Conservation (phyloP, 2,329 filamentous ascomycete genomes). For the Xenoacremonium recifei region DNA sequence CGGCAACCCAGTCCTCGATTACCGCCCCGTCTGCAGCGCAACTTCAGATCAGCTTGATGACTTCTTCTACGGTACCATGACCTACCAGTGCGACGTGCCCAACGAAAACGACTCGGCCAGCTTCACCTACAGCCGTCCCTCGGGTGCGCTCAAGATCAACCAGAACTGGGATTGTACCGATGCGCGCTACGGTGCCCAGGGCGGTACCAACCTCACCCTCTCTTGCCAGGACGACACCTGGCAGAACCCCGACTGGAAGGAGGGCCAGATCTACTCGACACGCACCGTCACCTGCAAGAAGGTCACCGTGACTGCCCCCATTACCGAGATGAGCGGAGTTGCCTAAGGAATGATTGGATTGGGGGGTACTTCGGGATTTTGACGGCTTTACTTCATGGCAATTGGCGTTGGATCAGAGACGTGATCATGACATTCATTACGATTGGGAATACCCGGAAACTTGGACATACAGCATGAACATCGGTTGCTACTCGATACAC, state of each 20-base stretch:
- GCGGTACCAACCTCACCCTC: slow-evolving; percentile 23
- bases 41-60: slow-evolving; percentile 39
- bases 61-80: slow-evolving; percentile 48
- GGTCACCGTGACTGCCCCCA: slow-evolving; percentile 21
- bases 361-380: background rate
- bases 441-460: slow-evolving; percentile 1
- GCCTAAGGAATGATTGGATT: slow-evolving; percentile 14
- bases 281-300: slow-evolving; percentile 27
- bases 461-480: slow-evolving; percentile 1
- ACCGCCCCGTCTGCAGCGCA: slow-evolving; percentile 39
- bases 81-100: slow-evolving; percentile 42
- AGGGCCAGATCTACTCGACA: slow-evolving; percentile 28
- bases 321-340: slow-evolving; percentile 28
- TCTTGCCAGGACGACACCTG: slow-evolving; percentile 26
- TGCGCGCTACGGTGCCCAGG: slow-evolving; percentile 29
- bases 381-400: slow-evolving; percentile 1
- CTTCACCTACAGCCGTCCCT: slow-evolving; percentile 43
- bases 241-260: slow-evolving; percentile 31
- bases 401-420: background rate
- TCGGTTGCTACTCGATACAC: slow-evolving; percentile 3
- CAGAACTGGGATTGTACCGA: slow-evolving; percentile 49
- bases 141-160: slow-evolving; percentile 38
- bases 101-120: slow-evolving; percentile 28
- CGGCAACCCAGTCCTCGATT: slow-evolving; percentile 43
- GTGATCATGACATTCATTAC: slow-evolving; percentile 2